These are phyloP conservation scores for Eremochloa ophiuroides DNA, from an alignment of 176 grass and related monocot species.

Conservation along the genomic window DNA sequence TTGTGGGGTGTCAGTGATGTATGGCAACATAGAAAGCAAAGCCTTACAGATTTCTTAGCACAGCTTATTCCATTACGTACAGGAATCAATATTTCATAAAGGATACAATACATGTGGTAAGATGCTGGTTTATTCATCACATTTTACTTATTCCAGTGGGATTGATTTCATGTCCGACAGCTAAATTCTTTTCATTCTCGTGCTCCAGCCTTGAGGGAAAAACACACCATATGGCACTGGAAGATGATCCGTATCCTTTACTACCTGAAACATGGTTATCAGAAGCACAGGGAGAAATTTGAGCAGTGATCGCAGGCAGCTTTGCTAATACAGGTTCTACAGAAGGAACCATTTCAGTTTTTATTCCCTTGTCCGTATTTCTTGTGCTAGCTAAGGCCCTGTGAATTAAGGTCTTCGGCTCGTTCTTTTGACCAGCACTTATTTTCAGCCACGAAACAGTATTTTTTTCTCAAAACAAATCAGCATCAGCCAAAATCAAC, in stretches of 20 bases:
- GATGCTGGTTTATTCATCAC: conserved; percentile 24
- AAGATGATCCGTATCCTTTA: not conserved
- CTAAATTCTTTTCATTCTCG: not conserved
- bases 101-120: not conserved
- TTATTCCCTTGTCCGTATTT: not conserved
- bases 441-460: no score
- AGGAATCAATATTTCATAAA: not conserved
- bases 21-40: not conserved
- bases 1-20: not conserved
- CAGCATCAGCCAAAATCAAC: no score
- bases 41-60: not conserved
- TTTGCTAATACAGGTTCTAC: not conserved
- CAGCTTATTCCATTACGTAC: not conserved
- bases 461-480: no score
- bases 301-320: not conserved
- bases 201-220: not conserved
- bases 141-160: not conserved
- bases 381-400: not conserved
- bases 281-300: not conserved
- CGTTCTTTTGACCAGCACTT: no score
- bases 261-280: conserved; percentile 10
- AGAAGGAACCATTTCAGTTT: not conserved
- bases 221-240: not conserved
- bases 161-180: not conserved
- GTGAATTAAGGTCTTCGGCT: not conserved